Base-by-base conservation (phyloP, 2,329 filamentous ascomycete species). In the Colletotrichum sojae region DNA sequence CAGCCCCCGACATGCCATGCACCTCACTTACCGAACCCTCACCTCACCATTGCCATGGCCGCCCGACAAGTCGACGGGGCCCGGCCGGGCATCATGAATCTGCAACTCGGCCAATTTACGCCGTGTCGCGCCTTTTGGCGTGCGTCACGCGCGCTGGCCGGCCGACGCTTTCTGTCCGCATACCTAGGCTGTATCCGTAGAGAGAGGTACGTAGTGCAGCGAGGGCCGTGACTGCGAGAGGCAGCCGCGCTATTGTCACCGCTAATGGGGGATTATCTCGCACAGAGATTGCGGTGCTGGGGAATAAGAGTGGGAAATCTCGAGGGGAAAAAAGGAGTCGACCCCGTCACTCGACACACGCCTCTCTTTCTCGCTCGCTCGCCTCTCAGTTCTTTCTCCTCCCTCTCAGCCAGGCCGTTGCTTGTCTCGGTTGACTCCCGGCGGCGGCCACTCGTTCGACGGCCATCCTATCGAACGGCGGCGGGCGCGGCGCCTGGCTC, bases 81-180 rank as follows among this genome's bases (percentile, higher is more conserved):
- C 31, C 31, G 31, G 31, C 31, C 31, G 31, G 52, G 39, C 31
- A 46, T 57, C 43, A 56, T 64, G 43, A 39, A 66, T 46, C 62
- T 66, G 55, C 61, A 66, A 66, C 49, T 55, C 49, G 54, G 54
- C 60, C 54, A 59, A 68, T 65, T 58, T 65, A 31, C 66, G 61
- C 61, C 54, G 49, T 59, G 61, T 66, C 61, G 66, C 66, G 66
- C 62, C 61, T 59, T 27, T 9, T 31, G 20, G 6, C 39, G 16
- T 20, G 31, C 22, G 49, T 16, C n/a, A 53, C 22, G 39, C 49
- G 58, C 58, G 58, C 49, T 45, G 58, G 58, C 48, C 59, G 59
- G 53, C 22, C 25, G 40, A 40, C 31, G 31, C 31, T 36, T 6
- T 36, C 27, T 31, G 27, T 10, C 27, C 8, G 27, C 27, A 31